phyloP scores from a whole-genome alignment of 2,329 filamentous ascomycete genomes.

The Paracoccidioides brasiliensis region DNA sequence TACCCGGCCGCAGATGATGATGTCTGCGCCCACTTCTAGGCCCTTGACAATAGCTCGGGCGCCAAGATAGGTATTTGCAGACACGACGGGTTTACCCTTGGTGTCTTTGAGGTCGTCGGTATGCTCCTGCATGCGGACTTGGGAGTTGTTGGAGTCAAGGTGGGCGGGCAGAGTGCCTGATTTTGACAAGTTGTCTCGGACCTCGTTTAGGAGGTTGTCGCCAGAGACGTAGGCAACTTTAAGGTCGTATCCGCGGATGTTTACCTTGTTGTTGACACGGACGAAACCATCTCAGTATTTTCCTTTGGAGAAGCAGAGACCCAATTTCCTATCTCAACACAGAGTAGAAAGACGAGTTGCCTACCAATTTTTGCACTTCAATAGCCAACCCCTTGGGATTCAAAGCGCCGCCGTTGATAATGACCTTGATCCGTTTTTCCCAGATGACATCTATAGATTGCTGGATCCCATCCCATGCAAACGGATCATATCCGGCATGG shows the following conservation, averaged over 20 bases:
- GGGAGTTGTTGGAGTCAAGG: conserved; percentile 29
- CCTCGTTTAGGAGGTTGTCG: conserved; percentile 30
- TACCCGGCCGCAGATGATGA: conserved; percentile 39
- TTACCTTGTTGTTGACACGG: conserved; percentile 15
- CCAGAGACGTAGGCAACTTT: conserved; percentile 35
- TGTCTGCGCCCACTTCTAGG: conserved; percentile 32
- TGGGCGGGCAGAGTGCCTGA: conserved; percentile 25
- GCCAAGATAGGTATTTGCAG: conserved; percentile 43
- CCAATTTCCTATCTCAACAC: too few species aligned
- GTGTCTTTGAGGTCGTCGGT: conserved; percentile 28
- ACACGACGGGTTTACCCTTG: conserved; percentile 26
- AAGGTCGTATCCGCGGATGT: conserved; percentile 23
- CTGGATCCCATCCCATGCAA: conserved; percentile 31
- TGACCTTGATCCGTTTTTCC: conserved; percentile 40
- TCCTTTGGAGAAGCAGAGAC: not conserved
- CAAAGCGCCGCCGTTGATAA: conserved; percentile 45
- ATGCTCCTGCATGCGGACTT: conserved; percentile 23
- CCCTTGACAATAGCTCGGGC: conserved; percentile 36
- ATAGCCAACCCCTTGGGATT: conserved; percentile 42
- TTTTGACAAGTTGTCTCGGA: conserved; percentile 23
- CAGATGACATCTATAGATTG: conserved; percentile 35
- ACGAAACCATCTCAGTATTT: not conserved
- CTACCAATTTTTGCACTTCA: conserved; percentile 30
- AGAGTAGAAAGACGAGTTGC: conserved; percentile 2
- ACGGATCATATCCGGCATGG: conserved; percentile 34